A percentile compares a stretch with the other conserved stretches of the same genome.
Evolutionary conservation across 148 eudicot species (phyloP).

Genomic region (Dianthus caryophyllus): DNA sequence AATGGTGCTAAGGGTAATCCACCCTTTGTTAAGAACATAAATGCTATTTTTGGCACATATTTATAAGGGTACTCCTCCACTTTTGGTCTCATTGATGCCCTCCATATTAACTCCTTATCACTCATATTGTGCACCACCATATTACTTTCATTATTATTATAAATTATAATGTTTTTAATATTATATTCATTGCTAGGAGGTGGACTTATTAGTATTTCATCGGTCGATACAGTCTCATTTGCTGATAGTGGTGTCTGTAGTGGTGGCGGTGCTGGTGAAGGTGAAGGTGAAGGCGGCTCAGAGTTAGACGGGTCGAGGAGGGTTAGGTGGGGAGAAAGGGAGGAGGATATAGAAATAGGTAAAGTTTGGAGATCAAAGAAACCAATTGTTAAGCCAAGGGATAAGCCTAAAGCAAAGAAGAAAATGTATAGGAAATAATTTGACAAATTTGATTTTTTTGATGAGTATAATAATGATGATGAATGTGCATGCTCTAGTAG

Average conservation of each 20-base stretch:
- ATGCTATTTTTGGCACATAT: conserved; percentile 51
- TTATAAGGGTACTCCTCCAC: conserved; percentile 20
- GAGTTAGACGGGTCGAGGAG: not conserved
- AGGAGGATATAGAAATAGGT: conserved; percentile 16
- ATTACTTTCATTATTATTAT: not conserved
- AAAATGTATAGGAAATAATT: conserved; percentile 26
- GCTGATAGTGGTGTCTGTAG: not conserved
- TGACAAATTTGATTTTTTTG: conserved; percentile 15
- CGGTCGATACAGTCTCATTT: too few species aligned
- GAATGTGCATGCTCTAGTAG: conserved; percentile 22
- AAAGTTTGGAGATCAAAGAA: conserved; percentile 31
- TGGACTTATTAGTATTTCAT: too few species aligned
- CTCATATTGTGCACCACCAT: conserved; percentile 47
- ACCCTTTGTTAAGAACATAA: conserved; percentile 75
- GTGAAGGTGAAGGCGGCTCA: conserved; percentile 7
- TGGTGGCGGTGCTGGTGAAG: not conserved
- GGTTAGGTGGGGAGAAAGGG: not conserved
- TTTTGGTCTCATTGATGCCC: conserved; percentile 41
- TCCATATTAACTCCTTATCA: conserved; percentile 48
- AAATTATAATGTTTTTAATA: not conserved
- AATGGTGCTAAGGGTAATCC: conserved; percentile 60
- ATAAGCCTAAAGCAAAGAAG: conserved; percentile 43
- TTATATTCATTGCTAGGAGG: not conserved
- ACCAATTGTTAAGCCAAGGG: conserved; percentile 42
- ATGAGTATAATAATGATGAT: not conserved